Evolutionary conservation across 257 asterid species (phyloP).

Genomic region (Lycium barbarum): DNA sequence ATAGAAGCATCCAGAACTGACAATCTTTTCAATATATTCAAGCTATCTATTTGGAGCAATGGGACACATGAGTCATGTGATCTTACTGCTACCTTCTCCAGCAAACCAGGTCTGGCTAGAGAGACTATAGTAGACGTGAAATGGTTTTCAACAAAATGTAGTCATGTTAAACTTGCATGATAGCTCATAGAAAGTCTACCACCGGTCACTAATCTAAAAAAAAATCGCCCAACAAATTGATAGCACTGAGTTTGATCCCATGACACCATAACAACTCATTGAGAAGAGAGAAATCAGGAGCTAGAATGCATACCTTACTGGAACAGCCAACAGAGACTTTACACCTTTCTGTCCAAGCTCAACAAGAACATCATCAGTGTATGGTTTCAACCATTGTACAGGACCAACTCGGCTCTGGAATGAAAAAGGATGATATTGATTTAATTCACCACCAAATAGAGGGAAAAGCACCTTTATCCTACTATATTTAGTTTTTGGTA

Average conservation of each 20-base stretch:
- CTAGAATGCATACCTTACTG: slow-evolving; percentile 66
- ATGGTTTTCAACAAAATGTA: neutral
- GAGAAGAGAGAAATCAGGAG: neutral
- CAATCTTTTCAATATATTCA: neutral
- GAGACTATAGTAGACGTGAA: neutral
- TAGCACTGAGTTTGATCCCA: neutral
- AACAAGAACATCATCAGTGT: slow-evolving; percentile 95
- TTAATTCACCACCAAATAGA: neutral
- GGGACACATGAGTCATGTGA: neutral
- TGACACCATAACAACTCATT: neutral
- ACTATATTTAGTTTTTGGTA: neutral
- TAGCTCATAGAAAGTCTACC: neutral
- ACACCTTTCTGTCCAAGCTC: slow-evolving; percentile 93
- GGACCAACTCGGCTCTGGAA: slow-evolving; percentile 98
- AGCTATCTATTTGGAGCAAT: neutral
- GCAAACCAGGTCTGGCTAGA: slow-evolving; percentile 16
- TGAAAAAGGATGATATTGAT: neutral
- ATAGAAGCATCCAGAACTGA: neutral
- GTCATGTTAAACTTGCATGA: neutral
- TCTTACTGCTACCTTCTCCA: neutral
- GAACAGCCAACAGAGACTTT: slow-evolving; percentile 88
- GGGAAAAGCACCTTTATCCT: neutral
- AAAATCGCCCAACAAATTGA: neutral
- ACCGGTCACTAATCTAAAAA: neutral
- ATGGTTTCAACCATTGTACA: slow-evolving; percentile 96